Evolutionary conservation across 2,329 filamentous ascomycete genomes (phyloP), one percentile per base, ranked within the genome.

Genomic region (Sarocladiaceae sp.): DNA sequence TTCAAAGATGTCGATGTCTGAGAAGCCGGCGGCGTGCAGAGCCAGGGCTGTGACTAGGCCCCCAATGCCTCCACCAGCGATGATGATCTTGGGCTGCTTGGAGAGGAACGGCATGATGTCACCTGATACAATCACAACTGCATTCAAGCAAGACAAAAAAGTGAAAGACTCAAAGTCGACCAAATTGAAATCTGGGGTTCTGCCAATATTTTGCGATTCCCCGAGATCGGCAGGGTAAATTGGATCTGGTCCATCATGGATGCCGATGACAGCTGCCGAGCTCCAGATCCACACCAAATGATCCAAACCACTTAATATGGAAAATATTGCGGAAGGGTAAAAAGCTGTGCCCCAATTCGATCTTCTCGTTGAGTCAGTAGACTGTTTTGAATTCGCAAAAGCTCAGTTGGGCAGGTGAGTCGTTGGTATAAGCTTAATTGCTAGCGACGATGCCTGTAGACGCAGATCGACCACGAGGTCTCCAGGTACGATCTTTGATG

Each of bases 81-180:
- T 48, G 44, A 48, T 33, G 17, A 48, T 48, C 44, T 48, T 48
- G 44, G 44, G 44, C 17, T 48, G 26, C 18, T 48, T 48, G 4
- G 44, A 48, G 22, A 48, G 44, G 44, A 48, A 48, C 7, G 44
- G 44, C 44, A 48, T 48, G 15, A 15, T 18, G 25, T 10, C 15
- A 10, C 15, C 15, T 8, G 15, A 10, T 33, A 15, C 29, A 10
- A 33, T 33, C 10, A 33, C 10, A 33, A 33, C 29, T 15, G 29
- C 29, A 15, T 10, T 15, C 37, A 7, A 10, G 23, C 8, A 20
- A 20, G 23, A 40, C 8, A 23, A 40, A 22, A 23, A 22, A 11
- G n/a, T 37, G 18, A 17, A 11, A 37, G 23, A 28, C n/a, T n/a
- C n/a, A n/a, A n/a, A n/a, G n/a, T n/a, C n/a, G n/a, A n/a, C n/a